Evolutionary conservation across 1,284 basidiomycete species (phyloP).

Genomic region (Tausonia pullulans): DNA sequence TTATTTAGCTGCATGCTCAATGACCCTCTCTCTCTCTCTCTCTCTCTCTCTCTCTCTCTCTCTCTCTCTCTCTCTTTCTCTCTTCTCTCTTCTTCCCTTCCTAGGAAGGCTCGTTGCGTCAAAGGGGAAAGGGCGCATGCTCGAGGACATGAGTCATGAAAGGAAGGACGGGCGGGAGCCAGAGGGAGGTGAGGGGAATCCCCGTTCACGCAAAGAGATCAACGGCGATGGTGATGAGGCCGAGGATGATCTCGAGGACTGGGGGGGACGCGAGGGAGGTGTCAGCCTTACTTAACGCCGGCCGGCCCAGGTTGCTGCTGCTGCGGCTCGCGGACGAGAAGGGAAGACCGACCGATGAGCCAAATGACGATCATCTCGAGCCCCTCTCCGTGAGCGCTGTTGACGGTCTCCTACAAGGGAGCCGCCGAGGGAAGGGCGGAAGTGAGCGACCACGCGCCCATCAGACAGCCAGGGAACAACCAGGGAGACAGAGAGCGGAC

Average conservation of each 20-base stretch:
- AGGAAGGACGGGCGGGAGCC: too few relatives aligned
- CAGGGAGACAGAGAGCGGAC: slow-evolving; percentile 39
- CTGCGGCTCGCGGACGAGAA: neutral
- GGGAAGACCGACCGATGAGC: slow-evolving; percentile 60
- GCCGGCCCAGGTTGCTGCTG: too few relatives aligned
- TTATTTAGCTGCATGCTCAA: neutral
- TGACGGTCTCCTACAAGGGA: slow-evolving; percentile 47
- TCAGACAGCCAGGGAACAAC: neutral
- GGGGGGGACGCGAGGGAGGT: too few relatives aligned
- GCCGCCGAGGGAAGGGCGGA: neutral
- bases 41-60: slow-evolving; percentile 11
- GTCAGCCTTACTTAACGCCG: too few relatives aligned
- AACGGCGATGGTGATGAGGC: slow-evolving; percentile 19
- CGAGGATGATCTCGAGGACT: slow-evolving; percentile 11
- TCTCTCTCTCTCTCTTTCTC: slow-evolving; percentile 6
- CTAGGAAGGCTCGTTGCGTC: too few relatives aligned
- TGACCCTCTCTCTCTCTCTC: slow-evolving; percentile 14
- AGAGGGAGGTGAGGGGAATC: neutral
- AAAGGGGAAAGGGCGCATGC: too few relatives aligned
- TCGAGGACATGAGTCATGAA: too few relatives aligned
- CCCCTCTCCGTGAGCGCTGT: slow-evolving; percentile 78
- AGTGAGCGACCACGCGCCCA: neutral
- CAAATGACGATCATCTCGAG: slow-evolving; percentile 93
- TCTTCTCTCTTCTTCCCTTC: slow-evolving; percentile 19
- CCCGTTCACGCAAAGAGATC: slow-evolving; percentile 25